A percentile compares a stretch with the other conserved stretches of the same genome.
phyloP scores from a whole-genome alignment of 169 alveolate species.

The Besnoitia besnoiti region DNA sequence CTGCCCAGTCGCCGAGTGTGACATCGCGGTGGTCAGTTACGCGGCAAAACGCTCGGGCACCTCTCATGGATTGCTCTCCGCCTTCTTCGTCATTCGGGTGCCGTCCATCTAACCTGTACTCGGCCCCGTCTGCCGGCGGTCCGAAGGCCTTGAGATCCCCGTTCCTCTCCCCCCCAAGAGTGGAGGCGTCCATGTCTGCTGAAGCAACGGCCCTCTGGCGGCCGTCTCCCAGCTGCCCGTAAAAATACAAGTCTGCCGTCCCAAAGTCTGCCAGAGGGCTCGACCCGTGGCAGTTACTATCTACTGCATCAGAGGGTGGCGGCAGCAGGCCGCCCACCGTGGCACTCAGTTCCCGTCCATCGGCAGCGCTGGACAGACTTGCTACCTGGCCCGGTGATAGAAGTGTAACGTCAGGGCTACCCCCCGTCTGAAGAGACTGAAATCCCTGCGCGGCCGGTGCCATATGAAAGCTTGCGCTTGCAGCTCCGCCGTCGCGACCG shows the following conservation, averaged over 20 bases:
- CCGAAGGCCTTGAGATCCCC: background rate
- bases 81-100: background rate
- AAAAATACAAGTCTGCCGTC: background rate
- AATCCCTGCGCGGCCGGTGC: background rate
- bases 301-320: background rate
- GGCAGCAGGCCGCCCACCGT: background rate
- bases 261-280: background rate
- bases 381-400: background rate
- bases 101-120: background rate
- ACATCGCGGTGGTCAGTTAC: background rate
- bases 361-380: background rate
- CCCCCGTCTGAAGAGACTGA: background rate
- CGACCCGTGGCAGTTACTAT: background rate
- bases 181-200: background rate
- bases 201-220: background rate
- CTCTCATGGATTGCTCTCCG: background rate
- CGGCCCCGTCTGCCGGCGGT: background rate
- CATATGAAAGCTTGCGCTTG: background rate
- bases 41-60: background rate
- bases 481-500: background rate
- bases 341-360: background rate
- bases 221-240: background rate
- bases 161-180: background rate
- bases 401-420: background rate
- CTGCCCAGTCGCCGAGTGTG: background rate